Percentiles rank a stretch among this genome's conserved stretches.
Conservation (phyloP, 1,139 yeast genomes). For the Suhomyces anneliseae region DNA sequence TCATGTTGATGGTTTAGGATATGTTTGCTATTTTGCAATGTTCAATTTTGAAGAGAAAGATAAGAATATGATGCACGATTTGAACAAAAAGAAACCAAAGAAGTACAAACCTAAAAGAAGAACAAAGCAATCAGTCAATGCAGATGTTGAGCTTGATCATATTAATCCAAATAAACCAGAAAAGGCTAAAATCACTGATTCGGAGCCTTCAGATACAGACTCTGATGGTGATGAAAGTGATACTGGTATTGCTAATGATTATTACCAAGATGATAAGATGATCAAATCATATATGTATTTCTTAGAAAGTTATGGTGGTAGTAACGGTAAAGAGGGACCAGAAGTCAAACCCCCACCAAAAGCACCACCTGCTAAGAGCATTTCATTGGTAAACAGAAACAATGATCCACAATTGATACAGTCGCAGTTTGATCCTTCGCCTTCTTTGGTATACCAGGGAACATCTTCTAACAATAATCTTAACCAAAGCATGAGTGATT, state of each 20-base stretch:
- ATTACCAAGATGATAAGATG: constrained; percentile 81
- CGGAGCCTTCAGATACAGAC: constrained; percentile 17
- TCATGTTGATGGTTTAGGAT: constrained; percentile 92
- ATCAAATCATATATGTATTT: constrained; percentile 85
- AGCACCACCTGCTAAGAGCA: not conserved
- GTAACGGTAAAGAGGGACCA: constrained; percentile 1
- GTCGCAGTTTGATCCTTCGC: constrained; percentile 10
- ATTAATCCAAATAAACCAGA: constrained; percentile 10
- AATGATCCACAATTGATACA: not conserved
- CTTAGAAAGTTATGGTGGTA: constrained; percentile 70
- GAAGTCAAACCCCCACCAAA: not conserved
- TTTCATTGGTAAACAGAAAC: not conserved
- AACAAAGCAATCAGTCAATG: constrained; percentile 6
- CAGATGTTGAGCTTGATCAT: constrained; percentile 17
- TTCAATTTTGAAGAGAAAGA: constrained; percentile 71
- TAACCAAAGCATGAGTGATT: constrained; percentile 23
- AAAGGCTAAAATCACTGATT: constrained; percentile 14
- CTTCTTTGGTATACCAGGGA: constrained; percentile 11
- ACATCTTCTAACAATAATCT: constrained; percentile 1
- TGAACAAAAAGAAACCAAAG: constrained; percentile 28
- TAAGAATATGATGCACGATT: constrained; percentile 47
- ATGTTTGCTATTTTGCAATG: constrained; percentile 92
- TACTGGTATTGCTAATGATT: constrained; percentile 26
- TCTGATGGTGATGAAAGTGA: constrained; percentile 40
- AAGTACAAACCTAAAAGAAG: constrained; percentile 7